These are phyloP conservation scores for Melanopsichium pennsylvanicum DNA, from an alignment of 1,284 basidiomycete genomes.

Conservation along the genomic window DNA sequence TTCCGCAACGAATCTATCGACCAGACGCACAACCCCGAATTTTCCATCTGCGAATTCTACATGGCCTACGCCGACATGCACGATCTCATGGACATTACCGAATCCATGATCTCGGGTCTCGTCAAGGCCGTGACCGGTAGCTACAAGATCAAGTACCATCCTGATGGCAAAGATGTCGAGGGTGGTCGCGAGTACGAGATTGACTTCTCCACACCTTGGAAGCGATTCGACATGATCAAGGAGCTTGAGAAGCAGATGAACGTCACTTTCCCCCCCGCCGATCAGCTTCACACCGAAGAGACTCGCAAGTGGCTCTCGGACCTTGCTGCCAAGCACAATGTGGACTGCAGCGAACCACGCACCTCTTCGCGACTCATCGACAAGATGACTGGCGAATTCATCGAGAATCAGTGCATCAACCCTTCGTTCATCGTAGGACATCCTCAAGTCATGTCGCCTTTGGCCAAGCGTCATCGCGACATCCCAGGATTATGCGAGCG, in stretches of 20 bases:
- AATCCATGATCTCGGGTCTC: slow-evolving; percentile 86
- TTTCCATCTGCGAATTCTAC: slow-evolving; percentile 98
- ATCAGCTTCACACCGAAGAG: slow-evolving; percentile 86
- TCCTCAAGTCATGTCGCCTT: slow-evolving; percentile 98
- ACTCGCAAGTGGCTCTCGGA: slow-evolving; percentile 88
- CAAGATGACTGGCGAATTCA: slow-evolving; percentile 97
- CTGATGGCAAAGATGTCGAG: slow-evolving; percentile 82
- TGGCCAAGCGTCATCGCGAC: slow-evolving; percentile 71
- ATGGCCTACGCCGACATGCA: slow-evolving; percentile 99
- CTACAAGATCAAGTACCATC: slow-evolving; percentile 87
- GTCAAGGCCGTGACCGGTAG: slow-evolving; percentile 87
- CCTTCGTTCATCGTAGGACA: slow-evolving; percentile 96
- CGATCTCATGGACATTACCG: slow-evolving; percentile 97
- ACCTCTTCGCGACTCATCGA: slow-evolving; percentile 95
- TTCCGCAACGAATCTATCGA: slow-evolving; percentile 99
- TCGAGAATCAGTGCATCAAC: slow-evolving; percentile 94
- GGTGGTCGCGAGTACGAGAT: slow-evolving; percentile 75
- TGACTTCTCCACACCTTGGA: slow-evolving; percentile 96
- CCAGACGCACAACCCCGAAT: slow-evolving; percentile 73
- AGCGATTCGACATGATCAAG: slow-evolving; percentile 94
- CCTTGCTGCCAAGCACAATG: slow-evolving; percentile 82
- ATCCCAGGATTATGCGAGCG: slow-evolving; percentile 86
- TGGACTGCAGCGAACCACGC: slow-evolving; percentile 95
- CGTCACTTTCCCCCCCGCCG: slow-evolving; percentile 91
- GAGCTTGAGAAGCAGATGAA: slow-evolving; percentile 93